Percentiles rank a stretch among this genome's conserved stretches.
Evolutionary conservation across 2,329 filamentous ascomycete genomes (phyloP).

Genomic region (Pseudogymnoascus verrucosus): DNA sequence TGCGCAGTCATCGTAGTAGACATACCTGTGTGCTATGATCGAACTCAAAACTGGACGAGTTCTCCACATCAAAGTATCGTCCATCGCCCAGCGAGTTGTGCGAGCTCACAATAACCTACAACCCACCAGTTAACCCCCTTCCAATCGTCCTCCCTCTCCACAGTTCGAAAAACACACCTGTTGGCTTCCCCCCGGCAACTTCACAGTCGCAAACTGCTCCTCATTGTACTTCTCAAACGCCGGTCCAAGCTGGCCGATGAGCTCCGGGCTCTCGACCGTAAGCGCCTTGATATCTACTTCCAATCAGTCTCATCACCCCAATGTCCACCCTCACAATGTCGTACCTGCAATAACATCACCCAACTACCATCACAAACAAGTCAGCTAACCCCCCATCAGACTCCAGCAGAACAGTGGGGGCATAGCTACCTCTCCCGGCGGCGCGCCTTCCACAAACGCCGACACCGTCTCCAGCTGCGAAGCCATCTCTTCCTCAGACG

Average conservation of each 20-base stretch:
- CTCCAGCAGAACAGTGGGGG: neutral
- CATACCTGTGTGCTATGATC: slow-evolving; percentile 72
- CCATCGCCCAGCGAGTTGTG: slow-evolving; percentile 75
- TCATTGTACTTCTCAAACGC: slow-evolving; percentile 96
- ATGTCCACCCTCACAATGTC: neutral
- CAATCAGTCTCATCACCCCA: neutral
- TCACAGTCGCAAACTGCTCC: slow-evolving; percentile 81
- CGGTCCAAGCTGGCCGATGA: slow-evolving; percentile 65
- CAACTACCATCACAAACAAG: slow-evolving; percentile 14
- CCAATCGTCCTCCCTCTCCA: neutral
- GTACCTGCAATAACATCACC: slow-evolving; percentile 21
- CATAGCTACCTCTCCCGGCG: slow-evolving; percentile 79
- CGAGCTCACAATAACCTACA: slow-evolving; percentile 67
- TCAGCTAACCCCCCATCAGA: neutral
- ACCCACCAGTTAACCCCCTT: neutral
- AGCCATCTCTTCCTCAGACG: slow-evolving; percentile 18
- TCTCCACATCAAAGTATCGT: slow-evolving; percentile 85
- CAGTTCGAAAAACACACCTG: slow-evolving; percentile 43
- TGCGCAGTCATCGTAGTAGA: neutral
- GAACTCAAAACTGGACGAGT: slow-evolving; percentile 78
- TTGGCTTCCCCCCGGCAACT: slow-evolving; percentile 79
- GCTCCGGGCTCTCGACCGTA: slow-evolving; percentile 58
- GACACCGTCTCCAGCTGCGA: slow-evolving; percentile 55
- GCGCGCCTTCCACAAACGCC: slow-evolving; percentile 87
- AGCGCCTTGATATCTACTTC: slow-evolving; percentile 78